Evolutionary conservation across 2,329 filamentous ascomycete genomes (phyloP), one percentile per base, ranked within the genome.

Genomic region (Blastomyces parvus): DNA sequence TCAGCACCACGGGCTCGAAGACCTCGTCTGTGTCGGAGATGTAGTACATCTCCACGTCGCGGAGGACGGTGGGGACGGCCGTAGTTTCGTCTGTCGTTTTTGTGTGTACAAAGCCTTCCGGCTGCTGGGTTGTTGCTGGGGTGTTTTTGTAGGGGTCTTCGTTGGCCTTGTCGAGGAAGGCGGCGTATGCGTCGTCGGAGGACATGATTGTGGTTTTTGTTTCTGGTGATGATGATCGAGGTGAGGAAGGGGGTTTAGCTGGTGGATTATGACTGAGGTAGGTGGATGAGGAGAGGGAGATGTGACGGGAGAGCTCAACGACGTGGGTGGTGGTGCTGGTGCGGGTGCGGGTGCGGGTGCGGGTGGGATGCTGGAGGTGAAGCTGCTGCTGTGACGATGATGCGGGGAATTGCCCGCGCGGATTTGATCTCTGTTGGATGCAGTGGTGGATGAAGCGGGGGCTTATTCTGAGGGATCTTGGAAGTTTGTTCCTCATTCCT

Each of bases 151-250:
- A 72, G 11, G 76, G 77, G 72, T 91, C 87, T 70, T 86, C 80
- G 78, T 96, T 96, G 62, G 91, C 90, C 79, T 94, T 94, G 73
- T 94, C 83, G 63, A 97, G 81, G 73, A 97, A 96, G 64, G 88
- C 81, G 76, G 86, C 84, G 80, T 96, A 97, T 66, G 89, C 88
- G 65, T 89, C 86, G 81, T 96, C 91, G 62, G 86, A 87, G 22
- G 78, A 73, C 78, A 80, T 80, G 19, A 80, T 80, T 22, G 50
- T 65, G 38, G 4, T 40, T 59, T 3, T 59, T 59, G 55, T 14
- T 46, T 44, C 8, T 56, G 59, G 27, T 46, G 33, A 33, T 38
- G 66, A n/a, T 30, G 62, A 63, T 33, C 30, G 19, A 27, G 36
- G 56, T 38, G n/a, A 33, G 44, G 52, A 64, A 33, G 44, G 17